Evolutionary conservation across 2,329 filamentous ascomycete genomes (phyloP).

Genomic region (Tolypocladium pustulatum): DNA sequence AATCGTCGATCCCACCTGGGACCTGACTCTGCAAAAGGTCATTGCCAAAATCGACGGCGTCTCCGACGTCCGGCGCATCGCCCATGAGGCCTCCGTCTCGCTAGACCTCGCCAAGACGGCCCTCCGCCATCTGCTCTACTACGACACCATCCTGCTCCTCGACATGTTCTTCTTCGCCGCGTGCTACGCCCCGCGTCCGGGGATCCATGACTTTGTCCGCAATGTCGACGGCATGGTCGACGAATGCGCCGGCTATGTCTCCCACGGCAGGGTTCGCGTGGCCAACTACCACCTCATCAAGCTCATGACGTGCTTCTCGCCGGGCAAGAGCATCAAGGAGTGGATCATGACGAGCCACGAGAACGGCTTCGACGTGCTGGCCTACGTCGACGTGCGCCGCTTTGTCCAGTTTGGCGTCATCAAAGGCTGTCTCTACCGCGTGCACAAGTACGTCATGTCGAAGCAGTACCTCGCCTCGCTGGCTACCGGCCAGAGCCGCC

Average conservation of each 20-base stretch:
- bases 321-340: slow-evolving; percentile 74
- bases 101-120: slow-evolving; percentile 78
- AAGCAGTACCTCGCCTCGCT: slow-evolving; percentile 49
- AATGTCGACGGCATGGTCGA: slow-evolving; percentile 67
- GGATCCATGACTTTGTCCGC: slow-evolving; percentile 68
- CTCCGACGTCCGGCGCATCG: slow-evolving; percentile 79
- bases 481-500: slow-evolving; percentile 40
- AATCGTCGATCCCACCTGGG: slow-evolving; percentile 59
- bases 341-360: slow-evolving; percentile 73
- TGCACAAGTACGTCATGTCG: slow-evolving; percentile 80
- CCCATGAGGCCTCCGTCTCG: slow-evolving; percentile 75
- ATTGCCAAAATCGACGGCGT: slow-evolving; percentile 84
- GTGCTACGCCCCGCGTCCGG: slow-evolving; percentile 73
- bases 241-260: slow-evolving; percentile 81
- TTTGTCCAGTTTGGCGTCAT: slow-evolving; percentile 94
- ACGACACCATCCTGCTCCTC: slow-evolving; percentile 79
- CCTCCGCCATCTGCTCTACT: slow-evolving; percentile 83
- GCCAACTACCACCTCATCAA: slow-evolving; percentile 61
- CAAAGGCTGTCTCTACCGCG: slow-evolving; percentile 85
- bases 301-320: slow-evolving; percentile 76
- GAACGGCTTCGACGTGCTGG: slow-evolving; percentile 52
- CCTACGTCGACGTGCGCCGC: slow-evolving; percentile 75
- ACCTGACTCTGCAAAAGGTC: slow-evolving; percentile 68
- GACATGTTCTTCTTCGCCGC: slow-evolving; percentile 93
- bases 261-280: slow-evolving; percentile 32